These are phyloP conservation scores for Heterobasidion parviporum DNA, from an alignment of 1,284 basidiomycete species.

Conservation along the genomic window DNA sequence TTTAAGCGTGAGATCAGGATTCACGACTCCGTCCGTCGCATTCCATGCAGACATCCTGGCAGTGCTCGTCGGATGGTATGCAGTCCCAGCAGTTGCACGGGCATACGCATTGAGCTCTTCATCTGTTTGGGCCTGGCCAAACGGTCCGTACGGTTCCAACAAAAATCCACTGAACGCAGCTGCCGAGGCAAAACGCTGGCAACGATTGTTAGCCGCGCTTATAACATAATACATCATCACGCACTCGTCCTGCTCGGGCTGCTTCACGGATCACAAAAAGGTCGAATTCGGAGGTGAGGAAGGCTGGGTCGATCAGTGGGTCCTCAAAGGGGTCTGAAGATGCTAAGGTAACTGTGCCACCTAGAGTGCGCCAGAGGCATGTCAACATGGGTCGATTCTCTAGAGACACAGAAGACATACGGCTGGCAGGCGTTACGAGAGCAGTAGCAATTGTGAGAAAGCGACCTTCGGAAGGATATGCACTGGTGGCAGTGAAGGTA, in stretches of 20 bases:
- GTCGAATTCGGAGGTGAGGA: constrained; percentile 13
- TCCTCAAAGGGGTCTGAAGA: constrained; percentile 13
- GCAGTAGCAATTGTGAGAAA: too few species aligned
- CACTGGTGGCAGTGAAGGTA: too few species aligned
- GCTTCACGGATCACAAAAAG: constrained; percentile 9
- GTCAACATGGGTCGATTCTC: too few species aligned
- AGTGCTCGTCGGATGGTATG: not conserved
- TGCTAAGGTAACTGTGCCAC: constrained; percentile 16
- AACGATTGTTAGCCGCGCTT: too few species aligned
- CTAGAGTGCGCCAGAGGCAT: constrained; percentile 1
- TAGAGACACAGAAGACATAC: too few species aligned
- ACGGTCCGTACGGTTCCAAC: constrained; percentile 1
- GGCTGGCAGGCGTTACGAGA: too few species aligned
- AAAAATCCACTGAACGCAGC: not conserved
- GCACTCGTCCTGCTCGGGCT: constrained; percentile 3
- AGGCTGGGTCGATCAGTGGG: constrained; percentile 15
- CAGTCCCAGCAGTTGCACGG: constrained; percentile 2
- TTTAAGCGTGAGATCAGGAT: not conserved
- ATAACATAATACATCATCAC: too few species aligned
- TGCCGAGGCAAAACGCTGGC: not conserved
- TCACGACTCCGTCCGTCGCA: not conserved
- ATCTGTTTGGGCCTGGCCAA: constrained; percentile 15
- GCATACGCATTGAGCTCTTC: constrained; percentile 7
- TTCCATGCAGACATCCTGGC: not conserved
- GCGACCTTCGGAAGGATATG: too few species aligned